A percentile compares a stretch with the other conserved stretches of the same genome.
Evolutionary conservation across 2,329 filamentous ascomycete species (phyloP).

Genomic region (Fusarium albosuccineum): DNA sequence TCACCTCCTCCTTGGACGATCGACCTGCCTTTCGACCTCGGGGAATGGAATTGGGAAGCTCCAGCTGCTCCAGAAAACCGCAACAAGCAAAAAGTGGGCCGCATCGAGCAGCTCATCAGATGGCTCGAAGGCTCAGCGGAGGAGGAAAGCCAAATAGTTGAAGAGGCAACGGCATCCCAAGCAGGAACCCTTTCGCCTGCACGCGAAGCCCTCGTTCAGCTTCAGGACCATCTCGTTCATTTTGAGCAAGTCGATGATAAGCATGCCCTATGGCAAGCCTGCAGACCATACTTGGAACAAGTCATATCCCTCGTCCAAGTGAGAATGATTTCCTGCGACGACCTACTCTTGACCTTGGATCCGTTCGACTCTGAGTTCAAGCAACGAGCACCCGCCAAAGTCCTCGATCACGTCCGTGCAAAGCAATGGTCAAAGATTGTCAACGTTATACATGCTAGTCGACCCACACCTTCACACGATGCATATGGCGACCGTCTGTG

Average conservation of each 20-base stretch:
- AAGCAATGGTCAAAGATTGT: constrained; percentile 27
- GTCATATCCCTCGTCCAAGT: constrained; percentile 23
- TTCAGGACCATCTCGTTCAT: constrained; percentile 9
- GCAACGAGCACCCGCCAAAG: neutral
- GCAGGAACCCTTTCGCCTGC: neutral
- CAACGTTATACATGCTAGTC: constrained; percentile 20
- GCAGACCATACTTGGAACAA: constrained; percentile 15
- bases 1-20: constrained; percentile 62
- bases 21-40: constrained; percentile 58
- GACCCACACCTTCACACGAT: constrained; percentile 8
- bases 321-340: constrained; percentile 26
- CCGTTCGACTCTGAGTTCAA: constrained; percentile 29
- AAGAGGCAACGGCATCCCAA: neutral
- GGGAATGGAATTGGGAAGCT: constrained; percentile 66
- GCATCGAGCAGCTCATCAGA: constrained; percentile 47
- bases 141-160: neutral
- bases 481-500: constrained; percentile 27
- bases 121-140: constrained; percentile 44
- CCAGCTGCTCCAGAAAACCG: constrained; percentile 54
- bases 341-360: constrained; percentile 37
- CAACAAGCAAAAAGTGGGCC: constrained; percentile 37
- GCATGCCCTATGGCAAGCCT: constrained; percentile 16
- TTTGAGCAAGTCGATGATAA: constrained; percentile 5
- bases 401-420: constrained; percentile 26
- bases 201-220: constrained; percentile 1